phyloP scores from a whole-genome alignment of 805 yeast genomes.

The Saturnispora diversa region DNA sequence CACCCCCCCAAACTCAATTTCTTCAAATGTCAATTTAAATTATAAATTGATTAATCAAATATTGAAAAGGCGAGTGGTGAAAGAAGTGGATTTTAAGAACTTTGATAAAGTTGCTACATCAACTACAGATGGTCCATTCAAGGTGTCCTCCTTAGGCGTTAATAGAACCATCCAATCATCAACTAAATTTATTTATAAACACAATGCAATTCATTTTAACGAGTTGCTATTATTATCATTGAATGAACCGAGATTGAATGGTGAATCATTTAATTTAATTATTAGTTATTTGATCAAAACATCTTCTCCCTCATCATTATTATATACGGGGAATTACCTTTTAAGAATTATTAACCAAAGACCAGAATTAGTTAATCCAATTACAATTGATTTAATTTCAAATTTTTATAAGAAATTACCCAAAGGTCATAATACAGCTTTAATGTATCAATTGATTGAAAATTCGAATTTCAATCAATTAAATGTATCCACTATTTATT shows the following conservation, averaged over 20 bases:
- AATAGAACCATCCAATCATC: neutral
- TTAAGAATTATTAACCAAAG: neutral
- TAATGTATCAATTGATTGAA: too few relatives aligned
- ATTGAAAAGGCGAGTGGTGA: too few relatives aligned
- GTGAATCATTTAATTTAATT: neutral
- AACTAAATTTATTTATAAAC: neutral
- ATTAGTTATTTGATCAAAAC: neutral
- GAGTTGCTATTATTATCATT: neutral
- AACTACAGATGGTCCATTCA: too few relatives aligned
- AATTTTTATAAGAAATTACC: neutral
- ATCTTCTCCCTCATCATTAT: neutral
- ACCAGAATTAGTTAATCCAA: neutral
- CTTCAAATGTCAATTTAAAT: too few relatives aligned
- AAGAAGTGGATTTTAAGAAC: too few relatives aligned
- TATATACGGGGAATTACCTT: neutral
- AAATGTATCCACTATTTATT: too few relatives aligned
- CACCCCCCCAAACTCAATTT: too few relatives aligned
- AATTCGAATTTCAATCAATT: too few relatives aligned
- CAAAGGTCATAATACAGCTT: neutral
- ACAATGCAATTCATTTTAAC: neutral
- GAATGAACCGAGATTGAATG: neutral
- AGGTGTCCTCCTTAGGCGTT: neutral
- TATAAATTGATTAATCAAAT: too few relatives aligned
- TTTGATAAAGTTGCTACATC: too few relatives aligned
- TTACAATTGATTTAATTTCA: neutral